Evolutionary conservation across 2,329 filamentous ascomycete genomes (phyloP), one percentile per base, ranked within the genome.

Genomic region (Phyllosticta citrichinensis): DNA sequence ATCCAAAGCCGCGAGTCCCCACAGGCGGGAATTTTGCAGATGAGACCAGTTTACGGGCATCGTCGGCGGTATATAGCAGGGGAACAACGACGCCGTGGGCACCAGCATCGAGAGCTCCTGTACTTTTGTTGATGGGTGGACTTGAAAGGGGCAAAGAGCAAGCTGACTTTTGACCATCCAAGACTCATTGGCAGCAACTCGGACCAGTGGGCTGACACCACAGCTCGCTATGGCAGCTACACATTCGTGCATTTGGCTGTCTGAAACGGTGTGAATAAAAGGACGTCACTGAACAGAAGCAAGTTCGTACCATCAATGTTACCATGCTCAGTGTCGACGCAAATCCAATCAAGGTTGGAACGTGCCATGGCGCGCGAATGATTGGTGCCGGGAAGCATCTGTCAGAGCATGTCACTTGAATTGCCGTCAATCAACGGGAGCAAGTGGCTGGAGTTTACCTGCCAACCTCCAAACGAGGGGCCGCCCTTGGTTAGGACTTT

Each of bases 151-250:
- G 11, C 12, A 52, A 24, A 57, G 47, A 25, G 52, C 57, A 14
- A 60, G 66, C 73, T 62, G 69, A 77, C 82, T 74, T 68, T 85
- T 85, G 62, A 85, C 81, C 81, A 84, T 83, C 82, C 81, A 84
- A 55, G 79, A 75, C 71, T 85, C 81, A 61, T 82, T 82, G 25
- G 80, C 80, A 14, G 80, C 76, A 52, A 85, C 79, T 57, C 75
- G 71, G 20, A 79, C 76, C 12, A 79, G 64, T 5, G 77, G 76
- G 47, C 71, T 75, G 24, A 77, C 73, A 12, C 75, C 75, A 58
- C 74, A 75, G 24, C 73, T 71, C 40, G 75, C 75, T 52, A 78
- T 75, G n/a, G 76, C 76, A 12, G 77, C 79, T 11, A 83, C 79
- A 56, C 79, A 76, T 68, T 82, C 79, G 65, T 82, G 80, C 81